phyloP scores from a whole-genome alignment of 2,329 filamentous ascomycete genomes.

The Teratosphaeria zuluensis region DNA sequence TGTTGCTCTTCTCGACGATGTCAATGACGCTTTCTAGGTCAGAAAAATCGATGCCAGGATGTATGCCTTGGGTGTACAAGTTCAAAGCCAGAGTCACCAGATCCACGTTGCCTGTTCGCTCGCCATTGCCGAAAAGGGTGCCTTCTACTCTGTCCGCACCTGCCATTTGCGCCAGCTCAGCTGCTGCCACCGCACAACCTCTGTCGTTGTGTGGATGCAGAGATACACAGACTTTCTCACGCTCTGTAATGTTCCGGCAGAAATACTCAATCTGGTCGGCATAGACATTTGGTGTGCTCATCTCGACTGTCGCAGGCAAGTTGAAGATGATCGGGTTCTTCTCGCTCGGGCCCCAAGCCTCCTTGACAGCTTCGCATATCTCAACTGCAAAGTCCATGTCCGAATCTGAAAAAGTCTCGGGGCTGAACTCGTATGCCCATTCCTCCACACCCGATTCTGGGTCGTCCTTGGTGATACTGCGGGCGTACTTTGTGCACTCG shows the following conservation, averaged over 20 bases:
- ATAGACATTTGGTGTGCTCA: slow-evolving; percentile 89
- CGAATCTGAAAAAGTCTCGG: slow-evolving; percentile 86
- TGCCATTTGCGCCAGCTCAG: slow-evolving; percentile 91
- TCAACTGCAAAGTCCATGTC: slow-evolving; percentile 71
- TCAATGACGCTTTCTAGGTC: slow-evolving; percentile 79
- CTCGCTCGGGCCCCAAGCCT: slow-evolving; percentile 73
- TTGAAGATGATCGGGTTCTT: slow-evolving; percentile 91
- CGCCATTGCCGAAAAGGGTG: slow-evolving; percentile 87
- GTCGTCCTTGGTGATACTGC: slow-evolving; percentile 79
- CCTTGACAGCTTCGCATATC: slow-evolving; percentile 88
- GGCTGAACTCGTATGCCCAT: slow-evolving; percentile 77
- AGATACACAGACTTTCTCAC: slow-evolving; percentile 79
- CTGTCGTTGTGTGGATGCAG: slow-evolving; percentile 93
- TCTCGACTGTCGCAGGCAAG: slow-evolving; percentile 88
- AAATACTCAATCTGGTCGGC: slow-evolving; percentile 97
- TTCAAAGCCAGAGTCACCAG: slow-evolving; percentile 87
- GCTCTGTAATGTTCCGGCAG: slow-evolving; percentile 71
- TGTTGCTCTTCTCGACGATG: slow-evolving; percentile 83
- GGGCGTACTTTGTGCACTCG: slow-evolving; percentile 73
- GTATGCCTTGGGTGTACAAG: slow-evolving; percentile 85
- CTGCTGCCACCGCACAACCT: slow-evolving; percentile 78
- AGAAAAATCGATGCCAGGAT: slow-evolving; percentile 81
- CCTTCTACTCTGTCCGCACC: slow-evolving; percentile 91
- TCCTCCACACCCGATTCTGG: slow-evolving; percentile 47
- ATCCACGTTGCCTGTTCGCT: slow-evolving; percentile 92